Conservation (phyloP, 1,284 basidiomycete genomes). For the Cryptococcus sp. region DNA sequence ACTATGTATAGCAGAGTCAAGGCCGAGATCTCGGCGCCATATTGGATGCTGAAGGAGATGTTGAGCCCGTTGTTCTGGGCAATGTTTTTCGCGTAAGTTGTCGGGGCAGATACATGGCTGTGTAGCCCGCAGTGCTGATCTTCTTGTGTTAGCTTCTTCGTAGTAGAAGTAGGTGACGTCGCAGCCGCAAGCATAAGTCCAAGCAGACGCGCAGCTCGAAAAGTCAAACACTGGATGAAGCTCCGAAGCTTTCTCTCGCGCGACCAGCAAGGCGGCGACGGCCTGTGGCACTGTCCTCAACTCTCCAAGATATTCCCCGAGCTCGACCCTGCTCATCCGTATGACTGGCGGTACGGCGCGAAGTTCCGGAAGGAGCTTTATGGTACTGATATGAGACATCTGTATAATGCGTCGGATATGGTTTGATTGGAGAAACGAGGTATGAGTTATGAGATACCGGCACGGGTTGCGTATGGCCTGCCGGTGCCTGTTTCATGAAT, state of each 20-base stretch:
- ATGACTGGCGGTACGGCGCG: neutral
- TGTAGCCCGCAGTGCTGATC: neutral
- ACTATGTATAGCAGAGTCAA: neutral
- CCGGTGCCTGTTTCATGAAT: too few relatives aligned
- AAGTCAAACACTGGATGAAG: slow-evolving; percentile 9
- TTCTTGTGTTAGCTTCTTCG: neutral
- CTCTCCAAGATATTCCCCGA: slow-evolving; percentile 2
- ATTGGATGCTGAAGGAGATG: slow-evolving; percentile 9
- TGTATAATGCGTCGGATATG: neutral
- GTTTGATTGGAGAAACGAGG: neutral
- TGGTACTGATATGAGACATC: neutral
- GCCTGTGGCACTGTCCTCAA: neutral
- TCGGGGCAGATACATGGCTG: neutral
- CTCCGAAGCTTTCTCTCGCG: neutral
- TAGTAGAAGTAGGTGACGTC: slow-evolving; percentile 5
- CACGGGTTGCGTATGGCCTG: too few relatives aligned
- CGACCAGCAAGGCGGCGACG: neutral
- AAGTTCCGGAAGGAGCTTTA: slow-evolving; percentile 1
- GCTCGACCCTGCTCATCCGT: neutral
- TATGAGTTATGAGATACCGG: too few relatives aligned
- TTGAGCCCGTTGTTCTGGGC: slow-evolving; percentile 5
- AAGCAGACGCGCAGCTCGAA: slow-evolving; percentile 9
- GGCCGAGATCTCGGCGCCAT: slow-evolving; percentile 2
- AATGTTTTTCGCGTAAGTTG: slow-evolving; percentile 6
- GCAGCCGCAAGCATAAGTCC: slow-evolving; percentile 8